Evolutionary conservation across 1,284 basidiomycete genomes (phyloP), one percentile per base, ranked within the genome.

Genomic region (Trichosporon faecale): DNA sequence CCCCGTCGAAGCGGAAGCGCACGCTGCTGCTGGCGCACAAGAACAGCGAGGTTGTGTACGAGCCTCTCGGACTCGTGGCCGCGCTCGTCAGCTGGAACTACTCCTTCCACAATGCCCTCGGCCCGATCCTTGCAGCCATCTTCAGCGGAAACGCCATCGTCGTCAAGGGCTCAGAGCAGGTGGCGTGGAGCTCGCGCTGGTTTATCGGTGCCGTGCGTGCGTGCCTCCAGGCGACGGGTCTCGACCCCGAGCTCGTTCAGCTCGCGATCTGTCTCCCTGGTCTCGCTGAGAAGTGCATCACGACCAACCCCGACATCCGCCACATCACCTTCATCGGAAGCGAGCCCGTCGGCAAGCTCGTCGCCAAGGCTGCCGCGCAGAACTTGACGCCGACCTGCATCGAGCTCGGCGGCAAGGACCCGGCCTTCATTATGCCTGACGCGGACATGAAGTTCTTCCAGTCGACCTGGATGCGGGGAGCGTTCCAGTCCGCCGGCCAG

Each of bases 91-190:
- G 93, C 0, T 98, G 95, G 83, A 84, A 84, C 76, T 84, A 84
- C 73, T 79, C 94, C 33, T 86, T 95, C 68, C 95, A 98, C 83
- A 98, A 98, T 79, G 88, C 91, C 0, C 91, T 95, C 86, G 95
- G 93, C 0, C 96, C 96, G 0, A 93, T 98, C 70, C 86, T 98
- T 33, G 91, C 95, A 4, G 88, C 91, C 3, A 86, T 99, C 31
- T 96, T 96, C 79, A 86, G 94, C 7, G 97, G 95, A 12, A 97
- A 99, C 80, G 90, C 88, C 12, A 86, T 98, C 68, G 90, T 98
- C 5, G 85, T 98, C 71, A 99, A 99, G 83, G 95, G 94, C 77
- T 94, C 92, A 0, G 95, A 98, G 77, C 88, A 94, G 69, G 94
- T 96, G 44, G 87, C 93, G 23, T 98, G 94, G 94, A 93, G 91